These are phyloP conservation scores for Amanita rimosa DNA, from an alignment of 768 basidiomycete genomes.

Conservation along the genomic window DNA sequence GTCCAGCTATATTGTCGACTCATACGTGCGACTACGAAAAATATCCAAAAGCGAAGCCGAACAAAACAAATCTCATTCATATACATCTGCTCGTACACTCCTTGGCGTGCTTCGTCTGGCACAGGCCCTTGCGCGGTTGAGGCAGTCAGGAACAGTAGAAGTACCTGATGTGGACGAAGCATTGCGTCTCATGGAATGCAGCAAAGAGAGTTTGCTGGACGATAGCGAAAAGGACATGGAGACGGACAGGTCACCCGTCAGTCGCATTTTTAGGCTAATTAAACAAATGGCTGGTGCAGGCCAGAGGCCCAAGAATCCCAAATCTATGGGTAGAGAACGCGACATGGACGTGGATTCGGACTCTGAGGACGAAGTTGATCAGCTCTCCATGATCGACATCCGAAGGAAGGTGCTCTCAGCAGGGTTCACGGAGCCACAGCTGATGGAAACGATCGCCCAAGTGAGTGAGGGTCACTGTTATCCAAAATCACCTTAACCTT, in stretches of 20 bases:
- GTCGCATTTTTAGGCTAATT: conserved; percentile 85
- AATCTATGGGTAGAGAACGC: conserved; percentile 58
- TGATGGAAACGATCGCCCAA: conserved; percentile 76
- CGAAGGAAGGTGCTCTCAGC: conserved; percentile 74
- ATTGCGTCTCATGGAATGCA: conserved; percentile 91
- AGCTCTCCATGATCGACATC: conserved; percentile 80
- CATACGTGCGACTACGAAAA: conserved; percentile 93
- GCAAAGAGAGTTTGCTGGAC: conserved; percentile 83
- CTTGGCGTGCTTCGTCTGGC: conserved; percentile 90
- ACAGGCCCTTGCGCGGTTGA: conserved; percentile 88
- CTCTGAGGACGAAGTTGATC: conserved; percentile 56
- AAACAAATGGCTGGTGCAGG: conserved; percentile 63
- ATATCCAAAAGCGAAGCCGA: conserved; percentile 84
- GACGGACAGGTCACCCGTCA: conserved; percentile 66
- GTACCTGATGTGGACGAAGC: conserved; percentile 93
- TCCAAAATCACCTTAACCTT: conserved; percentile 3
- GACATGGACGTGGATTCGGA: conserved; percentile 63
- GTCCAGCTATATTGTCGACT: conserved; percentile 88
- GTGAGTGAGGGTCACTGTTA: conserved; percentile 30
- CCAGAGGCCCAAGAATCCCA: conserved; percentile 27
- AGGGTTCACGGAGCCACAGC: conserved; percentile 85
- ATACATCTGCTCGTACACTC: conserved; percentile 93
- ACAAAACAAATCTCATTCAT: conserved; percentile 81
- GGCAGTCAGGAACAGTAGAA: conserved; percentile 72
- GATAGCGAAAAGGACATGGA: conserved; percentile 62